A percentile compares a stretch with the other conserved stretches of the same genome.
Evolutionary conservation across 495 filamentous ascomycete species (phyloP).

Genomic region (Podospora sp.): DNA sequence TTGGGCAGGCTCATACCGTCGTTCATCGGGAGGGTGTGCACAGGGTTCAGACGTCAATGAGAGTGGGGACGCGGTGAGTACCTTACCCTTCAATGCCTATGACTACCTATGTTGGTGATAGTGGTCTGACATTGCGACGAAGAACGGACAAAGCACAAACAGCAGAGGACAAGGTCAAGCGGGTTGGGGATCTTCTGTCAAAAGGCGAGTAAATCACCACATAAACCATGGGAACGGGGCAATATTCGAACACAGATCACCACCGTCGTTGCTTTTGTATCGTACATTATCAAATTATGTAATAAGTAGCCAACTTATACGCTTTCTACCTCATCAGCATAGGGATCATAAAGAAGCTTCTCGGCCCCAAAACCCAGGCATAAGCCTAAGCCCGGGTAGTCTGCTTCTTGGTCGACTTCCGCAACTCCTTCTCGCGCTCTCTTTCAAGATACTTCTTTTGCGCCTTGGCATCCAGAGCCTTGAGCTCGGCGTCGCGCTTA

Average conservation of each 20-base stretch:
- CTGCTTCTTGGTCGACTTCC: constrained; percentile 71
- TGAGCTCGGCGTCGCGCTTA: constrained; percentile 83
- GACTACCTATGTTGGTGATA: neutral
- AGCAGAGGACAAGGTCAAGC: constrained; percentile 50
- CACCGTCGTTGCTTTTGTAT: constrained; percentile 1
- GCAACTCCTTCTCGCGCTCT: constrained; percentile 81
- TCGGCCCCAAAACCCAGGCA: neutral
- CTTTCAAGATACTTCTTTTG: constrained; percentile 94
- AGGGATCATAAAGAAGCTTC: neutral
- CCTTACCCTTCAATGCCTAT: neutral
- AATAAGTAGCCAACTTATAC: neutral
- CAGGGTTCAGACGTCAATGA: constrained; percentile 86
- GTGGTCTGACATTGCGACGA: neutral
- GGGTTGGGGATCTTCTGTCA: constrained; percentile 47
- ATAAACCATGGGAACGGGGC: no score
- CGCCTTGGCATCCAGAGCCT: constrained; percentile 83
- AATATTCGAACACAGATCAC: neutral
- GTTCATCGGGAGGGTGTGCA: constrained; percentile 81
- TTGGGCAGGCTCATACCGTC: constrained; percentile 86
- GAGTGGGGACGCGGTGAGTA: constrained; percentile 77
- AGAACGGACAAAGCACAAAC: constrained; percentile 55
- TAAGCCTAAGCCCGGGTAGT: constrained; percentile 50
- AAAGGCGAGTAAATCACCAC: constrained; percentile 18
- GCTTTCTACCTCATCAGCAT: neutral
- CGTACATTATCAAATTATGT: neutral